These are phyloP conservation scores for Trametes hirsuta DNA, from an alignment of 1,284 basidiomycete species.

Conservation along the genomic window DNA sequence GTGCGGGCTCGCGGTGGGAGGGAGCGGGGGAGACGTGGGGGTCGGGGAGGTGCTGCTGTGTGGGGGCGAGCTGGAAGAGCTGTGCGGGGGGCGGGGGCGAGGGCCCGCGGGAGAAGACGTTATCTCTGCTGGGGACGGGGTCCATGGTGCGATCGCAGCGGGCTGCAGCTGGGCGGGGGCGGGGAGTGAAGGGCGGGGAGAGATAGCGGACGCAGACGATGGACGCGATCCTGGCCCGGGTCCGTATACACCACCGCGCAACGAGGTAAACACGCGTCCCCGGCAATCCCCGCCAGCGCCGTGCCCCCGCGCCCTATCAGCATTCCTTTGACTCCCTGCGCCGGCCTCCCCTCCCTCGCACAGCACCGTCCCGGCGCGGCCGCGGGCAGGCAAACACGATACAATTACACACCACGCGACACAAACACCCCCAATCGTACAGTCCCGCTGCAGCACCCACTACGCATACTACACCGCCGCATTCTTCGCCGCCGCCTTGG, in stretches of 20 bases:
- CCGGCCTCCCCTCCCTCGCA: background rate
- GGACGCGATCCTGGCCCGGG: slow-evolving; percentile 19
- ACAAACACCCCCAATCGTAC: background rate
- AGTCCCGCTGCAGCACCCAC: background rate
- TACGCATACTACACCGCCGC: background rate
- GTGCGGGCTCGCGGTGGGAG: slow-evolving; percentile 36
- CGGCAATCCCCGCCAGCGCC: slow-evolving; percentile 20
- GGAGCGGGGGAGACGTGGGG: slow-evolving; percentile 40
- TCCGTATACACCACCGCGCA: slow-evolving; percentile 21
- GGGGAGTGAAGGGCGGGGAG: slow-evolving; percentile 26
- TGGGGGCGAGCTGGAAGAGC: slow-evolving; percentile 34
- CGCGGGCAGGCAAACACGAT: slow-evolving; percentile 21
- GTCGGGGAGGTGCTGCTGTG: slow-evolving; percentile 31
- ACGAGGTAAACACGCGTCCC: slow-evolving; percentile 35
- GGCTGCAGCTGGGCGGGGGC: slow-evolving; percentile 21
- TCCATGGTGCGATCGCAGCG: slow-evolving; percentile 36
- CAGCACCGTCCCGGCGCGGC: slow-evolving; percentile 13
- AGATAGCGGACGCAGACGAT: slow-evolving; percentile 31
- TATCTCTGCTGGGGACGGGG: slow-evolving; percentile 41
- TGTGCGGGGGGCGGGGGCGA: slow-evolving; percentile 53
- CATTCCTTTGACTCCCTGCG: slow-evolving; percentile 1
- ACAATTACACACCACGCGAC: slow-evolving; percentile 8
- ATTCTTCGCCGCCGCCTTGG: slow-evolving; percentile 32
- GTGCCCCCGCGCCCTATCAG: slow-evolving; percentile 12
- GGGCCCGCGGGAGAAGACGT: slow-evolving; percentile 62